A percentile compares a stretch with the other conserved stretches of the same genome.
Conservation (phyloP, 495 filamentous ascomycete genomes). For the Neurospora africana region DNA sequence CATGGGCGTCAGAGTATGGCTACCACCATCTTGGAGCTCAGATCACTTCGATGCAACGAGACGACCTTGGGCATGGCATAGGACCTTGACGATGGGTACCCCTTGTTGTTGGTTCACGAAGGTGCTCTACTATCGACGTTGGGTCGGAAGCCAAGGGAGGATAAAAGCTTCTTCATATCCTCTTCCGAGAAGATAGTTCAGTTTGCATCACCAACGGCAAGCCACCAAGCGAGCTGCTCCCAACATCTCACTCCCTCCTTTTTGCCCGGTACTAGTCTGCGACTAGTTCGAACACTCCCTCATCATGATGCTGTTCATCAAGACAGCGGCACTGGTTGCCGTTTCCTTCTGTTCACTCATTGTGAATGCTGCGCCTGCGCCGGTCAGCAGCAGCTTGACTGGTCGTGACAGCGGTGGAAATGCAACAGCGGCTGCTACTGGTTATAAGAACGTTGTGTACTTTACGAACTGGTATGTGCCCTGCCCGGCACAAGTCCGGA, state of each 20-base stretch:
- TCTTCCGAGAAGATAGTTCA: background rate
- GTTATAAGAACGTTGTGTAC: constrained; percentile 35
- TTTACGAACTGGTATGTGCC: constrained; percentile 37
- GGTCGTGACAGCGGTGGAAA: background rate
- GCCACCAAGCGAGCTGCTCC: background rate
- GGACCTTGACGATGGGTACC: background rate
- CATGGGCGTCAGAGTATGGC: background rate
- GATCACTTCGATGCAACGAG: background rate
- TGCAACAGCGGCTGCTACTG: background rate
- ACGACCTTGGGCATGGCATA: background rate
- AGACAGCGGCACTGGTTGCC: constrained; percentile 9
- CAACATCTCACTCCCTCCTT: background rate
- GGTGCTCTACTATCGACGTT: background rate
- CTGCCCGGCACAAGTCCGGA: background rate
- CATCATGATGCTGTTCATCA: background rate
- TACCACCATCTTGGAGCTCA: background rate
- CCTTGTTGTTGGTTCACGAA: background rate
- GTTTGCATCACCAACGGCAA: background rate
- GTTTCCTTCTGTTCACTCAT: constrained; percentile 10
- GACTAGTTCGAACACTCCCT: background rate
- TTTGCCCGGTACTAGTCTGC: background rate
- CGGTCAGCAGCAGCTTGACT: background rate
- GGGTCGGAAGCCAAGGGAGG: background rate
- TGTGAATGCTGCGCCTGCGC: constrained; percentile 1
- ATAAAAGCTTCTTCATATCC: background rate